Percentiles rank a stretch among this genome's conserved stretches.
Evolutionary conservation across 805 yeast genomes (phyloP).

Genomic region (Clavispora asparagi): DNA sequence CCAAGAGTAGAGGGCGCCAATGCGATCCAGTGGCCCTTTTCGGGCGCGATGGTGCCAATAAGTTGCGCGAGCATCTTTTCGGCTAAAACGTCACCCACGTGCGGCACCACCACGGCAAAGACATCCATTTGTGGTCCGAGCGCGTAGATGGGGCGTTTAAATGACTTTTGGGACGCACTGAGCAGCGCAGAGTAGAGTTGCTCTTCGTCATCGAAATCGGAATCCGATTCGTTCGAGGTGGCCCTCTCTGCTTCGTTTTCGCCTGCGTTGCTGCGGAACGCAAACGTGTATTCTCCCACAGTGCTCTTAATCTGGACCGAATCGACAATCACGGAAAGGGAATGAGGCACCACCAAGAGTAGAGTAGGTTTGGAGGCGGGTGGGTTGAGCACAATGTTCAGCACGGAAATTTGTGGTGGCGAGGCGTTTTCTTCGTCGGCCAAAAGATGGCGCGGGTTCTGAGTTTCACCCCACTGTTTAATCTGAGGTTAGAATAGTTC

Average conservation of each 20-base stretch:
- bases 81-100: constrained; percentile 31
- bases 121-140: constrained; percentile 3
- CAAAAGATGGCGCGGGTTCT: constrained; percentile 47
- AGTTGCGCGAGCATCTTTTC: constrained; percentile 24
- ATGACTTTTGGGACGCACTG: constrained; percentile 10
- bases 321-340: constrained; percentile 14
- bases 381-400: not conserved
- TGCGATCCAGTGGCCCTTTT: constrained; percentile 19
- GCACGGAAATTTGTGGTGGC: constrained; percentile 1
- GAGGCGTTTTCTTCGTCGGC: constrained; percentile 33
- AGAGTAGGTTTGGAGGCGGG: not conserved
- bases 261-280: not conserved
- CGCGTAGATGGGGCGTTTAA: constrained; percentile 6
- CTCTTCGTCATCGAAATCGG: constrained; percentile 46
- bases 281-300: not conserved
- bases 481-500: constrained; percentile 17
- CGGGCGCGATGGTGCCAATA: constrained; percentile 13
- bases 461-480: constrained; percentile 46
- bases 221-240: constrained; percentile 8
- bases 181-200: constrained; percentile 40
- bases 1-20: constrained; percentile 35
- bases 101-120: constrained; percentile 26
- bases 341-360: constrained; percentile 15
- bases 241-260: not conserved
- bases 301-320: constrained; percentile 9